Evolutionary conservation across 441 rosid genomes (phyloP), one percentile per base, ranked within the genome.

Genomic region (Populus hybrid): DNA sequence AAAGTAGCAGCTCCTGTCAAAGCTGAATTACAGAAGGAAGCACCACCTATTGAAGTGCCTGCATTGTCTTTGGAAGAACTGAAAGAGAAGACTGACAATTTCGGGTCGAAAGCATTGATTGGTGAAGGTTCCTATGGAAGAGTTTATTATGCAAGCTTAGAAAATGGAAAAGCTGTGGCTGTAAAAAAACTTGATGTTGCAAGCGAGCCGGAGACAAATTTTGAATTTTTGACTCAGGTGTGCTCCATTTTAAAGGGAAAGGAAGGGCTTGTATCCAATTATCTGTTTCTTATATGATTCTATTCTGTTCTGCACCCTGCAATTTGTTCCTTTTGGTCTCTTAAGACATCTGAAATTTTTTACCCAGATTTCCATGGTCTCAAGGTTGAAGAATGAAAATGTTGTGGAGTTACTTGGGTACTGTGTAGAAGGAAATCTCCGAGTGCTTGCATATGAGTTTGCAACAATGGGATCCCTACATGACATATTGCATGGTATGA

Each of bases 71-170:
- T 92, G 81, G 90, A 85, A 72, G 98, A 90, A 79, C 82, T 96
- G 81, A 94, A 86, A 90, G 99, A 90, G 80, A 94, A 90, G 85
- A 95, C 99, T 23, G 94, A 90, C 72, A 91, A 85, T 80, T 94
- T 96, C 67, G 95, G 99, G 78, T 90, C 98, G 64, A 92, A 92
- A 87, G 90, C 98, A 23, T 87, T 96, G 88, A 93, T 96, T 78
- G 99, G 99, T 30, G 99, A 96, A 89, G 98, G 99, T 77, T 96
- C 98, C 0, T 96, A 94, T 76, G 99, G 98, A 81, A 93, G 96
- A 84, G 98, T 94, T 28, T 96, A 94, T 81, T 93, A 86, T 69
- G 96, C 96, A 53, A 92, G 77, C 81, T 84, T 93, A 71, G 81
- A 83, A 71, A 89, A 81, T 81, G 96, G 91, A 35, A 90, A 87